Evolutionary conservation across 139 green algal species (phyloP).

Genomic region (Asterochloris erici): DNA sequence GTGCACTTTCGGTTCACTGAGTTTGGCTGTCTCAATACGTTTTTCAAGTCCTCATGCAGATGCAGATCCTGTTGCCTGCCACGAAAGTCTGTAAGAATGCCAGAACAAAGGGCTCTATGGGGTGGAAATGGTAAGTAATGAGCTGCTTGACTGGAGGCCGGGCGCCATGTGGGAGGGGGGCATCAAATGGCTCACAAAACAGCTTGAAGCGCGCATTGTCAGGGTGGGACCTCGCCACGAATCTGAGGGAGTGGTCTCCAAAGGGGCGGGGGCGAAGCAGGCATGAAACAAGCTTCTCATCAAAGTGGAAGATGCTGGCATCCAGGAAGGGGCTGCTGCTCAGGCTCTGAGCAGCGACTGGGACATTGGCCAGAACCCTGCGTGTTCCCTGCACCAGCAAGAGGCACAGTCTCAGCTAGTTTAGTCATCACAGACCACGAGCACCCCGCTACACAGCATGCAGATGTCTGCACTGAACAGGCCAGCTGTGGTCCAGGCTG

Average conservation of each 20-base stretch:
- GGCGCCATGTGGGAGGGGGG: not conserved
- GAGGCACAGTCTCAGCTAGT: no score
- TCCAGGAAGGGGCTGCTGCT: slow-evolving; percentile 25
- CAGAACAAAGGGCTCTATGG: slow-evolving; percentile 21
- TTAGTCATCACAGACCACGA: not conserved
- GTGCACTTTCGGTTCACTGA: no score
- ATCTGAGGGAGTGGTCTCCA: slow-evolving; percentile 15
- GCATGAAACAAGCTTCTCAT: slow-evolving; percentile 22
- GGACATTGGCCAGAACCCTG: slow-evolving; percentile 19
- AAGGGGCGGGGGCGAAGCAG: slow-evolving; percentile 2
- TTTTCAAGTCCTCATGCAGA: slow-evolving; percentile 14
- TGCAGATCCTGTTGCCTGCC: slow-evolving; percentile 4
- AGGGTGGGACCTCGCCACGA: slow-evolving; percentile 5
- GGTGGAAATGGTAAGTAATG: slow-evolving; percentile 25
- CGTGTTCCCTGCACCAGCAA: slow-evolving; percentile 6
- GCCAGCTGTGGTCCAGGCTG: no score
- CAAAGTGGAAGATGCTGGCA: slow-evolving; percentile 22
- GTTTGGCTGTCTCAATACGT: not conserved
- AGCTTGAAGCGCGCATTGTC: slow-evolving; percentile 8
- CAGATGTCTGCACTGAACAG: no score
- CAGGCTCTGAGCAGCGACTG: slow-evolving; percentile 17
- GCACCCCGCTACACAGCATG: no score
- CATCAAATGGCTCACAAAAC: not conserved
- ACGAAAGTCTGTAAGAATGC: slow-evolving; percentile 21
- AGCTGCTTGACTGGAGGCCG: slow-evolving; percentile 13